Evolutionary conservation across 106 monocot genomes (phyloP).

Genomic region (Hemerocallis citrina): DNA sequence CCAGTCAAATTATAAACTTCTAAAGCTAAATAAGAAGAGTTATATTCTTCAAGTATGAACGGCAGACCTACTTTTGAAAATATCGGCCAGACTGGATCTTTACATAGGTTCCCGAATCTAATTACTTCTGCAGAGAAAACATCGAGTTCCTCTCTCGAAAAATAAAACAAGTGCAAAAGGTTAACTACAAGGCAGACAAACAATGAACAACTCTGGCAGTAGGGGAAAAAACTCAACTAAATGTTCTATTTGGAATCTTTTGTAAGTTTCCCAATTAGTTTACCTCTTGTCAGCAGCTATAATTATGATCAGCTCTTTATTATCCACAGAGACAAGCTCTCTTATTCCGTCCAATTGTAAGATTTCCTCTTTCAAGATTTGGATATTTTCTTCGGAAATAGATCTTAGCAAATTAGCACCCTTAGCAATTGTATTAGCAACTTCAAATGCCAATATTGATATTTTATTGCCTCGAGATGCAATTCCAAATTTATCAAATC

Average conservation of each 20-base stretch:
- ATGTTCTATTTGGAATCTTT: neutral
- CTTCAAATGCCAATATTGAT: slow-evolving; percentile 72
- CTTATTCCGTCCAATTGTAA: slow-evolving; percentile 59
- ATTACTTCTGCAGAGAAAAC: slow-evolving; percentile 68
- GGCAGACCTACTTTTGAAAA: slow-evolving; percentile 59
- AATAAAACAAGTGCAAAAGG: slow-evolving; percentile 8
- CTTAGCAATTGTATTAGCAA: slow-evolving; percentile 87
- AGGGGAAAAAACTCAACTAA: neutral
- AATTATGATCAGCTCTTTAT: slow-evolving; percentile 35
- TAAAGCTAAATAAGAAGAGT: neutral
- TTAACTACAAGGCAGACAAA: neutral
- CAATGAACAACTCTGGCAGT: neutral
- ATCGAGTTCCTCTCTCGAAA: slow-evolving; percentile 56
- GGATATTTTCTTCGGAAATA: slow-evolving; percentile 55
- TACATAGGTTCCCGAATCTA: slow-evolving; percentile 74
- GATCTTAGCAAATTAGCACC: slow-evolving; percentile 47
- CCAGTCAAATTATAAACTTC: neutral
- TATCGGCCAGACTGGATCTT: slow-evolving; percentile 83
- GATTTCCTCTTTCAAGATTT: slow-evolving; percentile 51
- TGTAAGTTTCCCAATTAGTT: neutral
- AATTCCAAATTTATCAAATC: slow-evolving; percentile 43
- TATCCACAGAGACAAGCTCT: slow-evolving; percentile 39
- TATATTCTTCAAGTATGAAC: neutral
- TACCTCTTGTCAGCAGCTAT: slow-evolving; percentile 72
- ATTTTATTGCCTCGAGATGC: slow-evolving; percentile 43